Percentiles rank a stretch among this genome's conserved stretches.
phyloP scores from a whole-genome alignment of 768 basidiomycete species.

The Calocybe cyanea region DNA sequence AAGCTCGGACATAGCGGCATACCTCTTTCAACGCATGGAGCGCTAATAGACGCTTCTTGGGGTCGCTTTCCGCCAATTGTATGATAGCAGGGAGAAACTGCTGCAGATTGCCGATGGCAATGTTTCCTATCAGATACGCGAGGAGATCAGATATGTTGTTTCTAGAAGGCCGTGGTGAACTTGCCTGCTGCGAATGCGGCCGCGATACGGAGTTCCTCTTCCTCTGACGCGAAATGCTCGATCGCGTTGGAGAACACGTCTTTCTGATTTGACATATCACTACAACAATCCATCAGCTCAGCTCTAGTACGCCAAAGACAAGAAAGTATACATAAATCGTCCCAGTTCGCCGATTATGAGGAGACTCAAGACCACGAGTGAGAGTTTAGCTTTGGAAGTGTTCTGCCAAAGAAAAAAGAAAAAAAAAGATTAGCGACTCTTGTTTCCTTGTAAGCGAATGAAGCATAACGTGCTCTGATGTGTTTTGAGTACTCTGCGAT shows the following conservation, averaged over 20 bases:
- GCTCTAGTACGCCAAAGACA: constrained; percentile 3
- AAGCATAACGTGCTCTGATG: constrained; percentile 53
- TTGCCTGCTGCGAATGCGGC: constrained; percentile 92
- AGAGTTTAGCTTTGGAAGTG: constrained; percentile 58
- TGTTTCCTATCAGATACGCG: constrained; percentile 59
- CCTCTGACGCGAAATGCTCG: constrained; percentile 68
- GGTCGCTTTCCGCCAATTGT: constrained; percentile 68
- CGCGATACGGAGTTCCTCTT: constrained; percentile 85
- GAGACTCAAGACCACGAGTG: constrained; percentile 75
- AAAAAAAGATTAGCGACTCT: background rate
- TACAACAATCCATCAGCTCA: constrained; percentile 26
- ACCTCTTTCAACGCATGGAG: constrained; percentile 94
- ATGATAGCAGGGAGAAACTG: constrained; percentile 86
- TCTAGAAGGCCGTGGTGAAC: constrained; percentile 11
- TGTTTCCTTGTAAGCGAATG: background rate
- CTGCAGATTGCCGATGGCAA: constrained; percentile 89
- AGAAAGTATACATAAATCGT: constrained; percentile 67
- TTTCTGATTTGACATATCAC: constrained; percentile 80
- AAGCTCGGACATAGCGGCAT: constrained; percentile 37
- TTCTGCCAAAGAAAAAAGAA: constrained; percentile 27
- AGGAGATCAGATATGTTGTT: background rate
- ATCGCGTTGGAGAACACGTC: constrained; percentile 78
- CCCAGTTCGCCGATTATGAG: constrained; percentile 92
- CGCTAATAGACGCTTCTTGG: constrained; percentile 77
- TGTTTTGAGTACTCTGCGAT: constrained; percentile 83